A percentile compares a stretch with the other conserved stretches of the same genome.
phyloP scores from a whole-genome alignment of 441 rosid genomes.

The Kokia cookei region DNA sequence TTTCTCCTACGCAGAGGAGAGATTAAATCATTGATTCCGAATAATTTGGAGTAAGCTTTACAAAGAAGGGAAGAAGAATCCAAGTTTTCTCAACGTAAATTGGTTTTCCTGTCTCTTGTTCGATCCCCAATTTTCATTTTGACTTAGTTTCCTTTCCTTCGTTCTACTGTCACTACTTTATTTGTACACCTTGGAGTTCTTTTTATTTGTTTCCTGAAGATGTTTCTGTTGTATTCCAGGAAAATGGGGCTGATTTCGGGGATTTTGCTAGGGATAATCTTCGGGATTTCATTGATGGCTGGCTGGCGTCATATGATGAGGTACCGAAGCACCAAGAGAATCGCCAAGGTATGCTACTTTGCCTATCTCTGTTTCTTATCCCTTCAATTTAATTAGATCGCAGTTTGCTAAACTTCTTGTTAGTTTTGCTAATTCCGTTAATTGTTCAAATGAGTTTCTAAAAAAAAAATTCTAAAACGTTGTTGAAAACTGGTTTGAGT shows the following conservation, averaged over 20 bases:
- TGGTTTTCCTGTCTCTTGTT: background rate
- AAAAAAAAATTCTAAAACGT: background rate
- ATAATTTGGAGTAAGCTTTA: slow-evolving; percentile 1
- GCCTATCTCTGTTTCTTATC: background rate
- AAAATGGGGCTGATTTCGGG: slow-evolving; percentile 91
- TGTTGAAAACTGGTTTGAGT: background rate
- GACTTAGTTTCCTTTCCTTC: background rate
- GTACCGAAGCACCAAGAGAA: slow-evolving; percentile 71
- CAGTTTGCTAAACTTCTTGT: background rate
- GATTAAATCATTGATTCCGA: background rate
- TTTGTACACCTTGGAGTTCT: background rate
- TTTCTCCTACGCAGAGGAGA: background rate
- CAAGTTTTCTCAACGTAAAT: background rate
- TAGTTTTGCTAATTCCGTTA: background rate
- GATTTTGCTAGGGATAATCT: slow-evolving; percentile 60
- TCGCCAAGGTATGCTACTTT: slow-evolving; percentile 55
- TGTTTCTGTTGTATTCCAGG: slow-evolving; percentile 14
- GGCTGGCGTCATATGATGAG: slow-evolving; percentile 94
- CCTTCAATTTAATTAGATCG: background rate
- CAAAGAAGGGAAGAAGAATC: background rate
- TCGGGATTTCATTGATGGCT: slow-evolving; percentile 88
- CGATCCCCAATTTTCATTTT: background rate
- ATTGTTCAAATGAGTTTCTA: background rate
- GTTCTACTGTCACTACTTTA: background rate
- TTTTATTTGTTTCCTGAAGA: slow-evolving; percentile 7